phyloP scores from a whole-genome alignment of 108 stramenopile species.

The Nitzschia putrida region DNA sequence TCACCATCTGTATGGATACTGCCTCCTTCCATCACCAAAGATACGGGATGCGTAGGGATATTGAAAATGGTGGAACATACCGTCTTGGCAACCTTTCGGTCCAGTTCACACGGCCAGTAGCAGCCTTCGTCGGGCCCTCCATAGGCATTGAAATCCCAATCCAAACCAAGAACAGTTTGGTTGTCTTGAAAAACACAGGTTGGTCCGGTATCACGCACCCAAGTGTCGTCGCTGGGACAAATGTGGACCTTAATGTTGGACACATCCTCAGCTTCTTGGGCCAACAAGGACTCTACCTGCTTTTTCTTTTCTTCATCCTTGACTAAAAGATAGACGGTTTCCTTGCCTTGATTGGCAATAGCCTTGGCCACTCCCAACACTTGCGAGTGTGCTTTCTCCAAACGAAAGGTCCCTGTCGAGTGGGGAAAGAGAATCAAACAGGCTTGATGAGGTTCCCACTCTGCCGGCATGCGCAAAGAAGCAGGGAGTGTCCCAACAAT shows the following conservation, averaged over 20 bases:
- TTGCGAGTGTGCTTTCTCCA: conserved; percentile 32
- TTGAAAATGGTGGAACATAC: conserved; percentile 33
- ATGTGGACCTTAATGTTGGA: conserved; percentile 5
- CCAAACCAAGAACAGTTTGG: conserved; percentile 41
- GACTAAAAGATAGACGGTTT: conserved; percentile 41
- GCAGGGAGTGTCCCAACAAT: not conserved
- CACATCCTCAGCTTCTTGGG: not conserved
- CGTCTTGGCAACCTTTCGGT: conserved; percentile 45
- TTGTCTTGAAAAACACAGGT: conserved; percentile 45
- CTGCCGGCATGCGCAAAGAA: conserved; percentile 41
- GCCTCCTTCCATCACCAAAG: conserved; percentile 65
- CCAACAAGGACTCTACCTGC: not conserved
- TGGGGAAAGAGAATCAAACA: conserved; percentile 55
- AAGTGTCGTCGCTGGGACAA: conserved; percentile 66
- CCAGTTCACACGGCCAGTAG: conserved; percentile 61
- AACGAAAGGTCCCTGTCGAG: conserved; percentile 37
- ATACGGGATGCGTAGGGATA: conserved; percentile 26
- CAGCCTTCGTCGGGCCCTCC: conserved; percentile 63
- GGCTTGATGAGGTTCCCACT: conserved; percentile 44
- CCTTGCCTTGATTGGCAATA: conserved; percentile 34
- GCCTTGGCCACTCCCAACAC: conserved; percentile 31
- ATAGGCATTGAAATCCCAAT: conserved; percentile 81
- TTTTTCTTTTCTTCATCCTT: conserved; percentile 16
- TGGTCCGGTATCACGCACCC: conserved; percentile 78
- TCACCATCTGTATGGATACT: conserved; percentile 79